These are phyloP conservation scores for Salix caprea DNA, from an alignment of 345 rosid species.

Conservation along the genomic window DNA sequence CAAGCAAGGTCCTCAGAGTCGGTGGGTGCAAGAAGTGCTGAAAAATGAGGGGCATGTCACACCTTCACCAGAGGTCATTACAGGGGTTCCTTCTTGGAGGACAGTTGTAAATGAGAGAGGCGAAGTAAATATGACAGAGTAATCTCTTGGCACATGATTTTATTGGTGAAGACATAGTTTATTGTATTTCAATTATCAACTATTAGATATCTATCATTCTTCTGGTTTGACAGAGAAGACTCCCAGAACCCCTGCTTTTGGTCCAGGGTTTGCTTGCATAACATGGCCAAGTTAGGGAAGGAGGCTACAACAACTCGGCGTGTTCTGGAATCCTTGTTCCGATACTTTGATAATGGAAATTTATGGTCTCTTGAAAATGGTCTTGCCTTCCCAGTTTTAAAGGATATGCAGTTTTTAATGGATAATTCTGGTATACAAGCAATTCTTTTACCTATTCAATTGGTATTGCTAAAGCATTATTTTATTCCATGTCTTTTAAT, in stretches of 20 bases:
- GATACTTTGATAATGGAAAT: constrained; percentile 65
- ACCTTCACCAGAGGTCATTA: constrained; percentile 37
- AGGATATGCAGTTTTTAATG: constrained; percentile 86
- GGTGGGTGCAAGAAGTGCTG: constrained; percentile 74
- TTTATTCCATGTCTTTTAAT: background rate
- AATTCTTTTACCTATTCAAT: constrained; percentile 6
- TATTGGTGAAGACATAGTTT: constrained; percentile 6
- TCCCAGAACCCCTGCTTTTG: constrained; percentile 77
- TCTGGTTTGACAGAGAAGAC: constrained; percentile 56
- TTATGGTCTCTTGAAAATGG: constrained; percentile 76
- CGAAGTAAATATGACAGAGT: constrained; percentile 64
- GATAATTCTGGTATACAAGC: constrained; percentile 57
- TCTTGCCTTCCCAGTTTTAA: constrained; percentile 71
- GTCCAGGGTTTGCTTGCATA: constrained; percentile 87
- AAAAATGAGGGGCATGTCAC: constrained; percentile 62
- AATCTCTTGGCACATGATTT: constrained; percentile 31
- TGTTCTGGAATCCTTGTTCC: constrained; percentile 85
- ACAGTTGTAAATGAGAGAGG: constrained; percentile 70
- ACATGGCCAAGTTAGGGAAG: constrained; percentile 91
- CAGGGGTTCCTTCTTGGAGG: constrained; percentile 69
- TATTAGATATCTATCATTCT: constrained; percentile 11
- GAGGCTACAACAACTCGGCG: constrained; percentile 89
- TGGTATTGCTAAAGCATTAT: background rate
- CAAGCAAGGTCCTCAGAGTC: constrained; percentile 34
- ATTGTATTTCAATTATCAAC: constrained; percentile 5